These are phyloP conservation scores for Phytophthora colocasiae DNA, from an alignment of 352 stramenopile genomes.

Conservation along the genomic window DNA sequence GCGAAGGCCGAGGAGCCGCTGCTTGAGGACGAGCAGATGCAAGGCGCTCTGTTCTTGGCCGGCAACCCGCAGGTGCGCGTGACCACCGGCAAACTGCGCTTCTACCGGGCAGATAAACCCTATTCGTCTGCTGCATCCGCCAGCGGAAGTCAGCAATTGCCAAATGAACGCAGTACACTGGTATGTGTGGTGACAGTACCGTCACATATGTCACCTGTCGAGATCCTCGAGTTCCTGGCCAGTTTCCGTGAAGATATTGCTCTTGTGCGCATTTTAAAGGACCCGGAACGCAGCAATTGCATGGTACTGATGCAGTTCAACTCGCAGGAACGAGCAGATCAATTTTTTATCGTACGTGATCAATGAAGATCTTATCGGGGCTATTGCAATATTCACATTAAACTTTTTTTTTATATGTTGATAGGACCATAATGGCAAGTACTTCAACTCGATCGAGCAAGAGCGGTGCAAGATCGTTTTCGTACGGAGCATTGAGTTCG, in stretches of 20 bases:
- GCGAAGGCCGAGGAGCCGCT: slow-evolving; percentile 37
- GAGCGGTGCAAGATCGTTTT: slow-evolving; percentile 92
- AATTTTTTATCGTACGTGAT: slow-evolving; percentile 69
- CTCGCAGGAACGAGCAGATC: slow-evolving; percentile 77
- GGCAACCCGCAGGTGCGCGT: slow-evolving; percentile 84
- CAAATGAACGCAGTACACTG: slow-evolving; percentile 74
- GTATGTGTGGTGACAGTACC: slow-evolving; percentile 87
- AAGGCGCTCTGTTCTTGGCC: slow-evolving; percentile 66
- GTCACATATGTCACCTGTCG: slow-evolving; percentile 85
- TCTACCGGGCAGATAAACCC: slow-evolving; percentile 77
- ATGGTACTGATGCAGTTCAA: slow-evolving; percentile 89
- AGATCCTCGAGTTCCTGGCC: slow-evolving; percentile 86
- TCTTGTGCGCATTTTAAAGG: slow-evolving; percentile 83
- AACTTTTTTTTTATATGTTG: slow-evolving; percentile 17
- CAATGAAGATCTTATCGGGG: not conserved
- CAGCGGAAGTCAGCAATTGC: slow-evolving; percentile 48
- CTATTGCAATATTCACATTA: not conserved
- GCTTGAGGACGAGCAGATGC: slow-evolving; percentile 24
- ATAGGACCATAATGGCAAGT: slow-evolving; percentile 88
- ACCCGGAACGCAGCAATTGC: slow-evolving; percentile 83
- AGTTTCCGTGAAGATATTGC: slow-evolving; percentile 77
- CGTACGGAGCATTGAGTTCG: slow-evolving; percentile 89
- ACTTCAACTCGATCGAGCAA: slow-evolving; percentile 94
- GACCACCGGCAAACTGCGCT: slow-evolving; percentile 80
- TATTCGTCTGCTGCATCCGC: slow-evolving; percentile 35